Percentiles rank a stretch among this genome's conserved stretches.
phyloP scores from a whole-genome alignment of 2,329 filamentous ascomycete genomes.

The Colletotrichum lentis region DNA sequence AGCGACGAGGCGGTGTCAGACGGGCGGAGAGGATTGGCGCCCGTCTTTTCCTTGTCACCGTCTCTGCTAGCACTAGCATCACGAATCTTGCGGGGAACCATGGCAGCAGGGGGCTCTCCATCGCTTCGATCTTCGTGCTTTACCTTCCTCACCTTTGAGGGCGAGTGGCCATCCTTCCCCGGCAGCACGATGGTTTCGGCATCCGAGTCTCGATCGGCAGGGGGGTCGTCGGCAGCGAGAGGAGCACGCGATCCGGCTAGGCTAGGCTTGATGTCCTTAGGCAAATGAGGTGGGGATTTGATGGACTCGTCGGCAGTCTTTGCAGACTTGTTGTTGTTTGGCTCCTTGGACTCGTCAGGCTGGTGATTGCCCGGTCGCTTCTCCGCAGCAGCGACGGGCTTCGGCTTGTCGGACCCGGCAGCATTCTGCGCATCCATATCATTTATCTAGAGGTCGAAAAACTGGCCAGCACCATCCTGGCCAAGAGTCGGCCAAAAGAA shows the following conservation, averaged over 20 bases:
- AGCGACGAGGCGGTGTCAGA: conserved; percentile 42
- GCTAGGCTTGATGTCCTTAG: conserved; percentile 39
- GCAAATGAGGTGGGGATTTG: conserved; percentile 28
- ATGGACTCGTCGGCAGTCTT: conserved; percentile 30
- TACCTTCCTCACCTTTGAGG: conserved; percentile 69
- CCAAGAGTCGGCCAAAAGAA: conserved; percentile 51
- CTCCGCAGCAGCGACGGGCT: conserved; percentile 64
- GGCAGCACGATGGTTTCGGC: conserved; percentile 76
- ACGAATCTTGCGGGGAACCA: conserved; percentile 46
- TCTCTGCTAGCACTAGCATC: conserved; percentile 48
- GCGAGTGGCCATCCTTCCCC: conserved; percentile 70
- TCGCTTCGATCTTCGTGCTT: conserved; percentile 72
- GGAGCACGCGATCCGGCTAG: conserved; percentile 43
- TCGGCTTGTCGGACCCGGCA: conserved; percentile 68
- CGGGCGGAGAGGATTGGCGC: conserved; percentile 42
- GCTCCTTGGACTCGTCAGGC: conserved; percentile 40
- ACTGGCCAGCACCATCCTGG: conserved; percentile 68
- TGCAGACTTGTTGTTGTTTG: conserved; percentile 31
- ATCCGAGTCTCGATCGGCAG: conserved; percentile 70
- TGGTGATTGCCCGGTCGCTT: conserved; percentile 48
- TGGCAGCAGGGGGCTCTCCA: conserved; percentile 55
- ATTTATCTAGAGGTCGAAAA: conserved; percentile 63
- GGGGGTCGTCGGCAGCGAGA: conserved; percentile 51
- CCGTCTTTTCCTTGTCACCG: conserved; percentile 46
- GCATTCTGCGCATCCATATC: conserved; percentile 75